Conservation (phyloP, 2,329 filamentous ascomycete genomes). For the Tolypocladium album region DNA sequence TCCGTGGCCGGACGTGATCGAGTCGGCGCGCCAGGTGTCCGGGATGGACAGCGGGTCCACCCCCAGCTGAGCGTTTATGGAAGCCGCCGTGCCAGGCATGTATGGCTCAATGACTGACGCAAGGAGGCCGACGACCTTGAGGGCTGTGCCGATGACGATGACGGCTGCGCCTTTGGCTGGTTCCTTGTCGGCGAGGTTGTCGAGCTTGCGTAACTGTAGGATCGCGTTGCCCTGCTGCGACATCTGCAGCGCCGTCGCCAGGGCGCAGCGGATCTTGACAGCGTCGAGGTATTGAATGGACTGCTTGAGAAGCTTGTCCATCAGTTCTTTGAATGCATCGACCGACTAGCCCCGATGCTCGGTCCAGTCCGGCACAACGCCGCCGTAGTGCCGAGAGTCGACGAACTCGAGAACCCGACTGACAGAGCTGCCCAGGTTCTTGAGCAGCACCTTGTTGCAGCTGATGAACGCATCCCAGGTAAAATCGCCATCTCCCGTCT, state of each 20-base stretch:
- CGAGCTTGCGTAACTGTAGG: neutral
- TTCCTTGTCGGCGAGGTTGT: neutral
- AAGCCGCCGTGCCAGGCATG: neutral
- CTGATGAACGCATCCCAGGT: slow-evolving; percentile 78
- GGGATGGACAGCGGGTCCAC: neutral
- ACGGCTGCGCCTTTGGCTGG: neutral
- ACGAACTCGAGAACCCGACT: slow-evolving; percentile 67
- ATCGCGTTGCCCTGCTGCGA: neutral
- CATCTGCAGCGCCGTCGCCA: neutral
- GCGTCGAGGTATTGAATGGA: neutral
- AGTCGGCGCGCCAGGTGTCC: neutral
- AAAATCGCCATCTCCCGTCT: slow-evolving; percentile 80
- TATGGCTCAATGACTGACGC: neutral
- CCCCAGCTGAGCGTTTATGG: neutral
- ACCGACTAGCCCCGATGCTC: neutral
- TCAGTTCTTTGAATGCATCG: neutral
- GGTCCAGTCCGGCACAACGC: slow-evolving; percentile 26
- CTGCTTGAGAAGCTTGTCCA: neutral
- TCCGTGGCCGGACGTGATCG: neutral
- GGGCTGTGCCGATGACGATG: neutral
- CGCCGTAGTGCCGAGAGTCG: slow-evolving; percentile 61
- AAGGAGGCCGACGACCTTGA: neutral
- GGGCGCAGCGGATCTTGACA: neutral
- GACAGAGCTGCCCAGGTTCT: slow-evolving; percentile 65
- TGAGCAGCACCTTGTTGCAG: slow-evolving; percentile 73